Percentiles rank a stretch among this genome's conserved stretches.
Conservation (phyloP, 495 filamentous ascomycete species). For the Neurospora tetrasperma region DNA sequence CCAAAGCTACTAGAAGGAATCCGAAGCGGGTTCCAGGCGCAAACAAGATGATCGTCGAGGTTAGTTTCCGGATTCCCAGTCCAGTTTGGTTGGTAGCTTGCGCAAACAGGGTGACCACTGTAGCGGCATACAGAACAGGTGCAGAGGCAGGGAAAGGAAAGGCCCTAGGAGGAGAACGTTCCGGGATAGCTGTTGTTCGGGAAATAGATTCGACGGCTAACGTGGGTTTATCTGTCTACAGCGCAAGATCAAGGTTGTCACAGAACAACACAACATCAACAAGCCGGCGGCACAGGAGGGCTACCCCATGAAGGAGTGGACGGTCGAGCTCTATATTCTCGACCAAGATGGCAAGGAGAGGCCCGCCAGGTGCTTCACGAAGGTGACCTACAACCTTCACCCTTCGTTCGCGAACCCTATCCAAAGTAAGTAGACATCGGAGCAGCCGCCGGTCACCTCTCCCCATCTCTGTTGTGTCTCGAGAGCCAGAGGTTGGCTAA, state of each 20-base stretch:
- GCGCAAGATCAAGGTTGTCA: slow-evolving; percentile 83
- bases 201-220: slow-evolving; percentile 2
- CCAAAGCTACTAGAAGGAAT: neutral
- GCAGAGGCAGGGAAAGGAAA: neutral
- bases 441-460: neutral
- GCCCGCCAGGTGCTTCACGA: slow-evolving; percentile 76
- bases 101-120: neutral
- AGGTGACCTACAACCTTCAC: slow-evolving; percentile 83
- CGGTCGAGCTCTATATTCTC: slow-evolving; percentile 52
- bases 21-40: neutral
- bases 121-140: neutral
- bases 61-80: slow-evolving; percentile 5
- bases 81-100: neutral
- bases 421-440: slow-evolving; percentile 55
- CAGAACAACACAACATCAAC: slow-evolving; percentile 71
- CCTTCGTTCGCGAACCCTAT: slow-evolving; percentile 78
- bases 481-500: slow-evolving; percentile 4
- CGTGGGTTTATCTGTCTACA: slow-evolving; percentile 21
- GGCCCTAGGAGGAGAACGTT: neutral
- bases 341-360: slow-evolving; percentile 55
- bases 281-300: slow-evolving; percentile 72
- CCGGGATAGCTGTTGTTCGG: neutral
- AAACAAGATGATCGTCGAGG: slow-evolving; percentile 25
- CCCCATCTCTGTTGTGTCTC: neutral
- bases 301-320: slow-evolving; percentile 79